Base-by-base conservation (phyloP, 768 basidiomycete genomes). In the Collybia sp. region DNA sequence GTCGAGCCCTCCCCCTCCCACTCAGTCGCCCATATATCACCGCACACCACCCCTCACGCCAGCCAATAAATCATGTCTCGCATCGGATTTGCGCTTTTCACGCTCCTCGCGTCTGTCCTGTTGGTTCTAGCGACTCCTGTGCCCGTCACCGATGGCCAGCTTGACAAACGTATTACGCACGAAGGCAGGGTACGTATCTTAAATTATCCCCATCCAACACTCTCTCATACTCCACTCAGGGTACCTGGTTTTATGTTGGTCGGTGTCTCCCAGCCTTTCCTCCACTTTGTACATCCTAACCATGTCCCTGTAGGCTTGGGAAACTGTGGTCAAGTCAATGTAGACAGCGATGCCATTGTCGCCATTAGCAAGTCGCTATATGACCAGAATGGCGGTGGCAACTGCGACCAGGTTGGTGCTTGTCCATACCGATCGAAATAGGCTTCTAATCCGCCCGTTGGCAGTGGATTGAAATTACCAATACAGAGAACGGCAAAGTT, bases 191-290 rank as follows among this genome's bases (percentile, higher is more conserved):
- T 87, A 59, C 51, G 79, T 68, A 17, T 38, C 40, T 40, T 39
- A 39, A 11, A 17, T 45, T 19, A 30, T 15, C 36, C 40, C 42
- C 13, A 32, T 42, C 52, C 50, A 54, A 45, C 36, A 36, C 45
- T 43, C 37, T 41, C 47, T 54, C 36, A 35, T 25, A 47, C 25
- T 25, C 25, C 8, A 3, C 25, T 2, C 52, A 87, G 85, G 85
- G 78, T 34, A 88, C 85, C 30, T 88, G 76, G 76, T 88, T 76
- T 59, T 50, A 80, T 49, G 74, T 72, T 44, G 79, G 72, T 68
- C 15, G 57, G 63, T 56, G 10, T 34, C 36, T 36, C 46, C 12
- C 38, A 37, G 4, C 42, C 15, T 30, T 53, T 38, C 17, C 20
- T 34, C 41, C 34, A 12, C 19, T n/a, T 33, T 45, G 35, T 25